These are phyloP conservation scores for Prunus davidiana DNA, from an alignment of 306 rosid genomes.

Conservation along the genomic window DNA sequence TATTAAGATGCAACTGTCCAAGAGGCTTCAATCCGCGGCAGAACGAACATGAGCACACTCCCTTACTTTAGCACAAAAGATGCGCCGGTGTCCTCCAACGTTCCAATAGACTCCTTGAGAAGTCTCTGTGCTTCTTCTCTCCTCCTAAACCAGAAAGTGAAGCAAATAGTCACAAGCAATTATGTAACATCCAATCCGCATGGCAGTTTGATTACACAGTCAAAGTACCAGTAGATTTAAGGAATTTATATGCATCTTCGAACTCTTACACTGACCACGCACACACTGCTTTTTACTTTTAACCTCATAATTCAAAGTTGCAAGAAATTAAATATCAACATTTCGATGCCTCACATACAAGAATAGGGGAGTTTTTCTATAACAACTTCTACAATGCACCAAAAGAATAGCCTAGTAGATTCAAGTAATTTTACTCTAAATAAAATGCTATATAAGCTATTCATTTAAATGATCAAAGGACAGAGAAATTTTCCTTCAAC, in stretches of 20 bases:
- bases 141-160: conserved; percentile 48
- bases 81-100: conserved; percentile 54
- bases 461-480: neutral
- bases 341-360: neutral
- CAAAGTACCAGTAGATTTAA: neutral
- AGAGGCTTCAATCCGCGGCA: neutral
- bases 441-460: too few relatives aligned
- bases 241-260: neutral
- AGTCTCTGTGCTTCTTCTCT: conserved; percentile 79
- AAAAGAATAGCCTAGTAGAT: too few relatives aligned
- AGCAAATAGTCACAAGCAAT: neutral
- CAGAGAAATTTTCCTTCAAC: neutral
- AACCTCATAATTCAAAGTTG: neutral
- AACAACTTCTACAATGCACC: too few relatives aligned
- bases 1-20: neutral
- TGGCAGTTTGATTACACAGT: neutral
- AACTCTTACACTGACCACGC: neutral
- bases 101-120: conserved; percentile 71
- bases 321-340: neutral
- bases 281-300: neutral
- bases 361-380: neutral
- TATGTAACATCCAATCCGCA: neutral
- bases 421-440: too few relatives aligned
- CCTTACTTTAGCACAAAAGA: neutral
- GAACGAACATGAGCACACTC: neutral